Evolutionary conservation across 306 rosid species (phyloP).

Genomic region (Gastrolobium bilobum): DNA sequence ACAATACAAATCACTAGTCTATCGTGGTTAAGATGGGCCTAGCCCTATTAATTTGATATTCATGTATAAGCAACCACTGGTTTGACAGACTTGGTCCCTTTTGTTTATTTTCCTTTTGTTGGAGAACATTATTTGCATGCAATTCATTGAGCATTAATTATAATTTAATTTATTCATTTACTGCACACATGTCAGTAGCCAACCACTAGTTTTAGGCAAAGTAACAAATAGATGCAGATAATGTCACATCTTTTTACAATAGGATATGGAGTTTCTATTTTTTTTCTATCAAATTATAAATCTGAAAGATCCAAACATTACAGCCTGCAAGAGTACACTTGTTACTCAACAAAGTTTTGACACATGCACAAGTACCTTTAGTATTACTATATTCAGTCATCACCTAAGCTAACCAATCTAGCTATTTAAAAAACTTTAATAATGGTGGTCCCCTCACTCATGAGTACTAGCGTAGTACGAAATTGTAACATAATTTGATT

Average conservation of each 20-base stretch:
- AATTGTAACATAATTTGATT: background rate
- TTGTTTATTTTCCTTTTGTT: background rate
- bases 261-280: background rate
- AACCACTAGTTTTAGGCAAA: background rate
- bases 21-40: constrained; percentile 51
- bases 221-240: background rate
- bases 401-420: constrained; percentile 6
- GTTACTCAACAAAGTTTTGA: background rate
- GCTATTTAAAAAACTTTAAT: constrained; percentile 13
- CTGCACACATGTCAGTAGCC: background rate
- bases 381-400: background rate
- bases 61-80: constrained; percentile 39
- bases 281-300: constrained; percentile 1
- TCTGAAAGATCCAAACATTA: background rate
- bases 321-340: background rate
- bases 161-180: constrained; percentile 6
- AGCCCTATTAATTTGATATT: constrained; percentile 42
- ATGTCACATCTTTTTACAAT: background rate
- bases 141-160: constrained; percentile 25
- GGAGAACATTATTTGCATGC: constrained; percentile 32
- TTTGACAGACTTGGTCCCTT: constrained; percentile 27
- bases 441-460: background rate
- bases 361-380: background rate
- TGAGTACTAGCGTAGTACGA: background rate
- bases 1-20: constrained; percentile 41